Evolutionary conservation across 2,329 filamentous ascomycete genomes (phyloP).

Genomic region (Apiospora rasikravindrae): DNA sequence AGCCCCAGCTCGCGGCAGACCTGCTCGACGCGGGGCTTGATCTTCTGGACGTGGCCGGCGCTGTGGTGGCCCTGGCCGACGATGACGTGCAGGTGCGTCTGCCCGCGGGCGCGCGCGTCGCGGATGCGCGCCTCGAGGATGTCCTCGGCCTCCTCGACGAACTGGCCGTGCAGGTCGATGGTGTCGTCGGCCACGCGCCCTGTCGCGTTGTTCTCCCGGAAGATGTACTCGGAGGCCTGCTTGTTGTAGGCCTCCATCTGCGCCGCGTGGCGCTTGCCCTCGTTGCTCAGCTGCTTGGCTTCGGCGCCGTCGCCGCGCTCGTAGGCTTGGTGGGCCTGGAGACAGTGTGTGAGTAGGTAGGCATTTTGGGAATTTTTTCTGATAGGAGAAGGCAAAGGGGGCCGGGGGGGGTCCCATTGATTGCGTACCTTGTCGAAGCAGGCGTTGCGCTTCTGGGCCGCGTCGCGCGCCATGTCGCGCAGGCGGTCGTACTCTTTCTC

Average conservation of each 20-base stretch:
- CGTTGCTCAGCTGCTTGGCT: constrained; percentile 84
- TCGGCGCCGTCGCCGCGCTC: constrained; percentile 77
- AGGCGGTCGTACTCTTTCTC: constrained; percentile 94
- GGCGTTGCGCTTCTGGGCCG: constrained; percentile 76
- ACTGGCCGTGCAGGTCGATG: constrained; percentile 94
- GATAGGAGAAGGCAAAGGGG: too few relatives aligned
- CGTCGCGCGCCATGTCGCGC: constrained; percentile 79
- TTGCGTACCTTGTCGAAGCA: constrained; percentile 64
- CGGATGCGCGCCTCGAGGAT: constrained; percentile 87
- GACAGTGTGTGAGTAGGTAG: too few relatives aligned
- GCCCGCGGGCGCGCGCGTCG: constrained; percentile 73
- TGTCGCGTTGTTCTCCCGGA: constrained; percentile 88
- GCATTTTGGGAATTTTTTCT: too few relatives aligned
- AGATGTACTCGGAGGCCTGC: constrained; percentile 92
- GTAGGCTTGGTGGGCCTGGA: constrained; percentile 79
- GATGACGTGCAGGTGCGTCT: constrained; percentile 89
- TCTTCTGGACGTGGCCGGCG: constrained; percentile 81
- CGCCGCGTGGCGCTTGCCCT: constrained; percentile 79
- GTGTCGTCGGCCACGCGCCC: constrained; percentile 79
- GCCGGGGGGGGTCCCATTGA: constrained; percentile 33
- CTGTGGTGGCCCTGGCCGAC: constrained; percentile 96
- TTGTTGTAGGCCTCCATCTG: constrained; percentile 89
- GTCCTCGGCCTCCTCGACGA: constrained; percentile 91
- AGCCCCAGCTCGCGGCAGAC: constrained; percentile 84
- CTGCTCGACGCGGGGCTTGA: constrained; percentile 93